Conservation (phyloP, 2,329 filamentous ascomycete species). For the Dothideomycetes sp. region DNA sequence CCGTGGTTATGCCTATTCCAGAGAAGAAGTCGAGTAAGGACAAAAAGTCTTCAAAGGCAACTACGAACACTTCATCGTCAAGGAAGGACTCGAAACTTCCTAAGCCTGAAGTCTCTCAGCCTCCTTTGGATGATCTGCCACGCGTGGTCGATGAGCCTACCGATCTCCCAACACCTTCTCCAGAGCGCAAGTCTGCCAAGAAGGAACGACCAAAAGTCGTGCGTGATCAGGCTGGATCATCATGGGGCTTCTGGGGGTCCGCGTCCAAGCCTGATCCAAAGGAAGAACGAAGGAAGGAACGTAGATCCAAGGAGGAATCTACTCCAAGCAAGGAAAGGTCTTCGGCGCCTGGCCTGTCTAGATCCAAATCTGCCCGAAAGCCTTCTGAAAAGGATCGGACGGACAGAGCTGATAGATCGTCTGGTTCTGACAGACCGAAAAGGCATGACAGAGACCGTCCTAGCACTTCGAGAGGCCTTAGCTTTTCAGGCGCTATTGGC, state of each 20-base stretch:
- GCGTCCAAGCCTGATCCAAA: slow-evolving; percentile 23
- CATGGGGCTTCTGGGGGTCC: slow-evolving; percentile 67
- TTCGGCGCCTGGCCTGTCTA: slow-evolving; percentile 31
- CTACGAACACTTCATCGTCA: slow-evolving; percentile 2
- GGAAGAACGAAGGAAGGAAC: slow-evolving; percentile 36
- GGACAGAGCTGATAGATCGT: slow-evolving; percentile 34
- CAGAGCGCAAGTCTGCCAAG: slow-evolving; percentile 47
- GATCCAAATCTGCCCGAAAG: slow-evolving; percentile 47
- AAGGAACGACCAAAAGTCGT: slow-evolving; percentile 70
- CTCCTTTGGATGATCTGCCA: slow-evolving; percentile 16
- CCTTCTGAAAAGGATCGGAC: slow-evolving; percentile 38
- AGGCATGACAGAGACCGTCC: slow-evolving; percentile 30
- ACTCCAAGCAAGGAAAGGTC: slow-evolving; percentile 28
- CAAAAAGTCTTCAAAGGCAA: not conserved
- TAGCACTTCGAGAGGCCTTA: slow-evolving; percentile 46
- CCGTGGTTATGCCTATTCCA: slow-evolving; percentile 7
- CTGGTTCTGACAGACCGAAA: slow-evolving; percentile 59
- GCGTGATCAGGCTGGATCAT: slow-evolving; percentile 49
- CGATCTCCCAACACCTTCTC: slow-evolving; percentile 34
- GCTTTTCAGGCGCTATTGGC: slow-evolving; percentile 53
- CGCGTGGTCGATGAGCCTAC: slow-evolving; percentile 21
- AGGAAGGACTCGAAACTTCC: slow-evolving; percentile 23
- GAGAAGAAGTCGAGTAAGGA: slow-evolving; percentile 16
- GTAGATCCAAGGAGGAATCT: slow-evolving; percentile 24
- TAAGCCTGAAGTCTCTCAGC: slow-evolving; percentile 6